These are phyloP conservation scores for Xanthoconium stramineum DNA, from an alignment of 768 basidiomycete genomes.

Conservation along the genomic window DNA sequence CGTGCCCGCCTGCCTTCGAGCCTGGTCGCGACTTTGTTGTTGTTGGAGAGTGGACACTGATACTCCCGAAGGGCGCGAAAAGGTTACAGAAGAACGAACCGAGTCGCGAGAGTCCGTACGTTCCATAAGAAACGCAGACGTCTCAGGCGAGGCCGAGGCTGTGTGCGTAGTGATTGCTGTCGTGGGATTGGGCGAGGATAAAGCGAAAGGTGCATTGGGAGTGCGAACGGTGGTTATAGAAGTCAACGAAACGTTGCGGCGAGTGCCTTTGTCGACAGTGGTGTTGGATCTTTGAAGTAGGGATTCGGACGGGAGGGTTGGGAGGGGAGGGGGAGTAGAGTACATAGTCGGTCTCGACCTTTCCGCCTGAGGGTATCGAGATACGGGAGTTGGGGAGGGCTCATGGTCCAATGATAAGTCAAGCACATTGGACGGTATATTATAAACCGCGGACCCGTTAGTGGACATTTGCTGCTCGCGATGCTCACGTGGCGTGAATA, in stretches of 20 bases:
- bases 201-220: conserved; percentile 40
- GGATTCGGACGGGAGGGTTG: conserved; percentile 59
- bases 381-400: conserved; percentile 45
- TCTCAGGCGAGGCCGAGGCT: conserved; percentile 46
- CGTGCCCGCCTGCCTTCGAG: conserved; percentile 33
- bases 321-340: conserved; percentile 56
- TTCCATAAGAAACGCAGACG: conserved; percentile 30
- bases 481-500: conserved; percentile 58
- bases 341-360: conserved; percentile 45
- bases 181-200: conserved; percentile 56
- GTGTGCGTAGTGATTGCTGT: conserved; percentile 68
- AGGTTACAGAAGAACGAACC: conserved; percentile 50
- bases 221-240: conserved; percentile 47
- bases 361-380: conserved; percentile 35
- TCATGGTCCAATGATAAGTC: conserved; percentile 37
- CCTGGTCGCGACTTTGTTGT: conserved; percentile 41
- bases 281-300: conserved; percentile 26
- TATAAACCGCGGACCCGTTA: conserved; percentile 14
- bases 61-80: conserved; percentile 59
- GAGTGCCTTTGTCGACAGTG: conserved; percentile 25
- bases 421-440: conserved; percentile 23
- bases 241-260: conserved; percentile 43
- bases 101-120: conserved; percentile 50
- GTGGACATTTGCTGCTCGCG: conserved; percentile 38
- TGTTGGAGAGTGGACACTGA: conserved; percentile 56